Base-by-base conservation (phyloP, 768 basidiomycete genomes). In the Pleurotus sapidus region DNA sequence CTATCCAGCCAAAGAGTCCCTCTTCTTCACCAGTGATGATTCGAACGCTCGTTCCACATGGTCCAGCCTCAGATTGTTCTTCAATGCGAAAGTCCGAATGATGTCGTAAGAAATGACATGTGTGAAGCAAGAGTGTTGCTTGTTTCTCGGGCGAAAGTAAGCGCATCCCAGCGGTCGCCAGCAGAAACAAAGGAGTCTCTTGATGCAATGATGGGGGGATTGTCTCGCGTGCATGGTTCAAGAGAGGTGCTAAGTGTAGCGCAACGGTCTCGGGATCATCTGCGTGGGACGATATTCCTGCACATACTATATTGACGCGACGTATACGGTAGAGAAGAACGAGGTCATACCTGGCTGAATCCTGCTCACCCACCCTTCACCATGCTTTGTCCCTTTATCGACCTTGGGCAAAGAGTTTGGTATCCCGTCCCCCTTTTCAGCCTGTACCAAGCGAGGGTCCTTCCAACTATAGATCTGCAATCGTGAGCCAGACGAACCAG, bases 21-120 rank as follows among this genome's bases (percentile, higher is more conserved):
- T 99, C 97, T 72, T 99, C 97, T 72, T 98, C 95, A 58, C 97
- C 97, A 3, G 93, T 92, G 65, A 98, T 98, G 60, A 98, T 93
- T 45, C 89, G 86, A 2, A 98, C 86, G 64, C 89, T 95, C 48
- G 91, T 84, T n/a, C 92, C 92, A 69, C 96, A 99, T 3, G 92
- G 93, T 8, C 93, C 93, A 38, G 77, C 73, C 4, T 75, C 68
- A 11, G 87, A 87, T 14, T 83, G 78, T 7, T 70, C 74, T 39
- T 89, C 90, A 58, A 97, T 82, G 54, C 80, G 83, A 73, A 98
- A 98, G 55, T 85, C 64, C 20, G 93, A 95, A 64, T 93, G 85
- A 4, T 74, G 74, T 17, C 78, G 78, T 43, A 99, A 80, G 67
- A 90, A 91, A 7, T 76, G 69, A 69, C 97, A 98, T 1, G 94